These are phyloP conservation scores for Crithidia sp. DNA, from an alignment of 208 protist species.

Conservation along the genomic window DNA sequence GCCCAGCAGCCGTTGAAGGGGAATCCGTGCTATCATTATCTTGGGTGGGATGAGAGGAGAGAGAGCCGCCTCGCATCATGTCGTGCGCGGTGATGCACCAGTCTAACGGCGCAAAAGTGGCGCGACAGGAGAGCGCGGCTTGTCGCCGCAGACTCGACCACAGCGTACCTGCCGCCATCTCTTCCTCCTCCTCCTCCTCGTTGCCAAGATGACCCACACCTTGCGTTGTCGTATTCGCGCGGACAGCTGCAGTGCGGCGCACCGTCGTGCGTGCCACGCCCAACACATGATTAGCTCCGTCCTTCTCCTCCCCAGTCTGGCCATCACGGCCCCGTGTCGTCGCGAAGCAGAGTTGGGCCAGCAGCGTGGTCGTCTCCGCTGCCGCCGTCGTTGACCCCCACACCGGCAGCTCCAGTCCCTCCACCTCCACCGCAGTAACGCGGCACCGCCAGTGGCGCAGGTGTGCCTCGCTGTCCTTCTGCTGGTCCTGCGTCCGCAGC, in stretches of 20 bases:
- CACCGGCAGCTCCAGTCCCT: constrained; percentile 20
- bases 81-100: constrained; percentile 13
- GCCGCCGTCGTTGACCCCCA: constrained; percentile 5
- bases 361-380: background rate
- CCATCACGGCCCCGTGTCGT: background rate
- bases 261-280: constrained; percentile 1
- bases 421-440: constrained; percentile 24
- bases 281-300: background rate
- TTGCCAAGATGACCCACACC: too few species aligned
- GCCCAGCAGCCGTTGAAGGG: background rate
- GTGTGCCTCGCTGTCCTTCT: constrained; percentile 7
- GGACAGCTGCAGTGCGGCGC: background rate
- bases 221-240: too few species aligned
- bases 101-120: background rate
- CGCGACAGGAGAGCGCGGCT: background rate
- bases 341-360: constrained; percentile 11
- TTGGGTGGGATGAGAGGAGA: background rate
- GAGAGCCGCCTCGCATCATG: background rate
- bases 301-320: too few species aligned
- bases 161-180: too few species aligned
- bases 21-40: background rate
- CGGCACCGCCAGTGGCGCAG: constrained; percentile 31
- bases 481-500: background rate
- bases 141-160: background rate
- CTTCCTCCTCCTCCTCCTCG: background rate